These are phyloP conservation scores for Tetrahymena malaccensis DNA, from an alignment of 73 alveolate genomes.

Conservation along the genomic window DNA sequence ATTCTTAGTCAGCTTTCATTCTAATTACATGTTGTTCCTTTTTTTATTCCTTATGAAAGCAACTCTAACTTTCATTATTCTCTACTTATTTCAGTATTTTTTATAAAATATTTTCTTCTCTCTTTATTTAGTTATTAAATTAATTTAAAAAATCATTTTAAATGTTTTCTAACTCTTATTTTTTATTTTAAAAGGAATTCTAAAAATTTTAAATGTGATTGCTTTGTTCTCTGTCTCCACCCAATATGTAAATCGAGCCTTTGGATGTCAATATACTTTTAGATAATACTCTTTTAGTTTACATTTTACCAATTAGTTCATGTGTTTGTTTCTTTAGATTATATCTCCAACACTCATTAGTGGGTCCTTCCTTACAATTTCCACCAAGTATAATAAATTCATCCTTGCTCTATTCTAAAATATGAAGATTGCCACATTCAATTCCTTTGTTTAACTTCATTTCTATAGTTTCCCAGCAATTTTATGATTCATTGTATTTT, in stretches of 20 bases:
- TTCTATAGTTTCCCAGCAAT: background rate
- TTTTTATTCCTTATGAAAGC: background rate
- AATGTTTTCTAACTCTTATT: background rate
- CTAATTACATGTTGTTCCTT: background rate
- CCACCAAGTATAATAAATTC: background rate
- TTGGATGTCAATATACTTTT: background rate
- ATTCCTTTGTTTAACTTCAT: background rate
- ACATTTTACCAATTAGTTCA: background rate
- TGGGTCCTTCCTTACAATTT: background rate
- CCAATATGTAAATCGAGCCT: background rate
- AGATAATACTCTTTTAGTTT: background rate
- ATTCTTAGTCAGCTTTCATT: background rate
- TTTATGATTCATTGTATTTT: background rate
- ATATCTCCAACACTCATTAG: background rate
- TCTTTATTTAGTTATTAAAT: background rate
- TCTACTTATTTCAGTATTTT: background rate
- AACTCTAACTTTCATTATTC: background rate
- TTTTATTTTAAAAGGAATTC: background rate
- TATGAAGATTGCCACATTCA: background rate
- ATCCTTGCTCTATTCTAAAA: background rate
- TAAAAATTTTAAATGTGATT: background rate
- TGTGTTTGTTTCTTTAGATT: background rate
- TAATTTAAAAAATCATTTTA: background rate
- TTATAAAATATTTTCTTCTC: background rate
- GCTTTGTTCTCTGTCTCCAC: background rate